These are phyloP conservation scores for Penstemon davidsonii DNA, from an alignment of 257 asterid species.

Conservation along the genomic window DNA sequence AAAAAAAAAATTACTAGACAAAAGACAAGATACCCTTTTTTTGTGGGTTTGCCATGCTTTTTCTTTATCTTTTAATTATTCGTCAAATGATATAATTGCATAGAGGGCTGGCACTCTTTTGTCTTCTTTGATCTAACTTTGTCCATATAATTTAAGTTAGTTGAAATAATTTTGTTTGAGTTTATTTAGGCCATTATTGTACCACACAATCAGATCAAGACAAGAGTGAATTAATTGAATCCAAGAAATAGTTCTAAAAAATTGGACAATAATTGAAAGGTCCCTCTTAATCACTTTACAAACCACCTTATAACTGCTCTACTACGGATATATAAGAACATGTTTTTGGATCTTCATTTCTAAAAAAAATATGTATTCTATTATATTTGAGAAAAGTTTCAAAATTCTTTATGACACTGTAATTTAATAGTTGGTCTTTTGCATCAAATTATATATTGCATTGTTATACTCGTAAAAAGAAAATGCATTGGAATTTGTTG, in stretches of 20 bases:
- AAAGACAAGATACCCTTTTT: conserved; percentile 30
- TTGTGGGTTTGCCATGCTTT: conserved; percentile 33
- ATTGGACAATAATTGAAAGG: conserved; percentile 39
- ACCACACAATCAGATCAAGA: conserved; percentile 29
- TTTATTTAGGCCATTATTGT: neutral
- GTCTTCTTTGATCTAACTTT: neutral
- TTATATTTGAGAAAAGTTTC: no score
- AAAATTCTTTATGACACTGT: no score
- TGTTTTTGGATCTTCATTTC: no score
- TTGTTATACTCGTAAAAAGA: no score
- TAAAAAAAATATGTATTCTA: no score
- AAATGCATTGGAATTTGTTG: no score
- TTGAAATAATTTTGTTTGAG: conserved; percentile 18
- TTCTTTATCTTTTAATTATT: conserved; percentile 4
- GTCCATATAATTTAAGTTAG: neutral
- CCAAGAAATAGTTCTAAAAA: conserved; percentile 30
- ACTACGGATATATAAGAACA: neutral
- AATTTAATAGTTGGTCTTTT: no score
- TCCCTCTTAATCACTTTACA: conserved; percentile 16
- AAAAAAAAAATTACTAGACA: conserved; percentile 24
- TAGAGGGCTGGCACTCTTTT: conserved; percentile 32
- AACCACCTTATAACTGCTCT: conserved; percentile 10
- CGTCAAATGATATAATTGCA: conserved; percentile 26
- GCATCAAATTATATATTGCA: no score
- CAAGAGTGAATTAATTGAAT: conserved; percentile 42